phyloP scores from a whole-genome alignment of 805 yeast genomes.

The Yamadazyma akitaensis region DNA sequence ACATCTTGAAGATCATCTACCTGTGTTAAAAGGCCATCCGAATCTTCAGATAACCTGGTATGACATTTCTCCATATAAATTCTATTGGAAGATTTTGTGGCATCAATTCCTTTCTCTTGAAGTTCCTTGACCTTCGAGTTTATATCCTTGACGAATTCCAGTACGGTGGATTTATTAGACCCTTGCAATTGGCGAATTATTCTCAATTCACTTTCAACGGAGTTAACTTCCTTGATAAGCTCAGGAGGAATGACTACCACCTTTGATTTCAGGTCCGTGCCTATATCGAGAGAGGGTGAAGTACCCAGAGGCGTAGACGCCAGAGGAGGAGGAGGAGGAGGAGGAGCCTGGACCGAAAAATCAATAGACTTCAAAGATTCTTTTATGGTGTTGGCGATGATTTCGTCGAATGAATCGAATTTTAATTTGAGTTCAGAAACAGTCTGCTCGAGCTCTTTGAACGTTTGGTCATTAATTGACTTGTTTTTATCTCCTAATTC shows the following conservation, averaged over 20 bases:
- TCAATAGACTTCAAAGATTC: constrained; percentile 8
- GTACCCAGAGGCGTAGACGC: neutral
- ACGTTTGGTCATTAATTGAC: neutral
- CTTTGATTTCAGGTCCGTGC: neutral
- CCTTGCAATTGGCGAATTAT: constrained; percentile 56
- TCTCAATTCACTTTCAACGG: constrained; percentile 51
- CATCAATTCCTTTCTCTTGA: constrained; percentile 44
- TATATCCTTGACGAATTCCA: constrained; percentile 42
- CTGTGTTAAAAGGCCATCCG: constrained; percentile 67
- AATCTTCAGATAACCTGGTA: constrained; percentile 65
- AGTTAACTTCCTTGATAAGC: constrained; percentile 7
- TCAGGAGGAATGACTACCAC: constrained; percentile 1
- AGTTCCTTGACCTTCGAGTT: constrained; percentile 48
- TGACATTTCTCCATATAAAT: constrained; percentile 77
- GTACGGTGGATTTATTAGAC: constrained; percentile 40
- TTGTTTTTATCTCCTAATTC: neutral
- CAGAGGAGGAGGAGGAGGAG: neutral
- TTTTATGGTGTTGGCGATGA: constrained; percentile 6
- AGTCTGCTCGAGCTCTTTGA: constrained; percentile 6
- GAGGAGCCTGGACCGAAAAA: neutral
- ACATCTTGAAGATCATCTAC: constrained; percentile 92
- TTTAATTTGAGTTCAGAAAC: constrained; percentile 6
- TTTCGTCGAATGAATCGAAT: constrained; percentile 7
- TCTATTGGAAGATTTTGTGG: constrained; percentile 37
- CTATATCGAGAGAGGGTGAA: neutral